Percentiles rank a stretch among this genome's conserved stretches.
Conservation (phyloP, 108 stramenopile genomes). For the Bacterosira constricta region DNA sequence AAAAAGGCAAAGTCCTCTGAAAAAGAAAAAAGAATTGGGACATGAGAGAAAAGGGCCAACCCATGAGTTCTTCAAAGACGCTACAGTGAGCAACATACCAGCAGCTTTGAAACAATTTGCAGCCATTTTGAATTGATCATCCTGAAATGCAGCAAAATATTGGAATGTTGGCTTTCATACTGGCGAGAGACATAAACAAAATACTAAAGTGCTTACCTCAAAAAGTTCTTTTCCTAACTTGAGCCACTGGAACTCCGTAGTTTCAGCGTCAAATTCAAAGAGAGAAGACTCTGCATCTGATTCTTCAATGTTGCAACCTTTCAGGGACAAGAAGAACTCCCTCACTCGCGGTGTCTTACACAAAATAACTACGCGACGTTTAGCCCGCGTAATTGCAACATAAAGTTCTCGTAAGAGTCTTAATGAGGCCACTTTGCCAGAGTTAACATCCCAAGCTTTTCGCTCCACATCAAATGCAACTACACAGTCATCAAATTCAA, state of each 20-base stretch:
- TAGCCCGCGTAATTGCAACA: conserved; percentile 39
- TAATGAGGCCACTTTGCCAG: conserved; percentile 7
- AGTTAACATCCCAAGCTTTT: conserved; percentile 19
- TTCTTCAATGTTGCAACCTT: no score
- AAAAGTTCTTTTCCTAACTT: conserved; percentile 13
- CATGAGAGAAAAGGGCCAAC: no score
- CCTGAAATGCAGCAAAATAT: neutral
- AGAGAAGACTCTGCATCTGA: no score
- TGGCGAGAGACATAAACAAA: no score
- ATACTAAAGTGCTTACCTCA: no score
- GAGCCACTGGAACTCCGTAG: conserved; percentile 13
- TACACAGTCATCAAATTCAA: conserved; percentile 41
- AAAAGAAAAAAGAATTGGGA: no score
- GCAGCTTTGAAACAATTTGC: conserved; percentile 30
- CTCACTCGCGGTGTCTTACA: conserved; percentile 9
- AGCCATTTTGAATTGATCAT: conserved; percentile 28
- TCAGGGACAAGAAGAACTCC: no score
- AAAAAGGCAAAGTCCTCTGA: conserved; percentile 18
- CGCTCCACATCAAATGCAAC: conserved; percentile 29
- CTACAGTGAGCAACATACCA: no score
- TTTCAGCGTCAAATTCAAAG: conserved; percentile 33
- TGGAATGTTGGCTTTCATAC: no score
- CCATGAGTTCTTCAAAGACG: no score
- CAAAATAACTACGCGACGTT: conserved; percentile 36
- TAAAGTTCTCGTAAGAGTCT: conserved; percentile 44